Evolutionary conservation across 257 asterid species (phyloP), one percentile per base, ranked within the genome.

Genomic region (Cynanchum wilfordii): DNA sequence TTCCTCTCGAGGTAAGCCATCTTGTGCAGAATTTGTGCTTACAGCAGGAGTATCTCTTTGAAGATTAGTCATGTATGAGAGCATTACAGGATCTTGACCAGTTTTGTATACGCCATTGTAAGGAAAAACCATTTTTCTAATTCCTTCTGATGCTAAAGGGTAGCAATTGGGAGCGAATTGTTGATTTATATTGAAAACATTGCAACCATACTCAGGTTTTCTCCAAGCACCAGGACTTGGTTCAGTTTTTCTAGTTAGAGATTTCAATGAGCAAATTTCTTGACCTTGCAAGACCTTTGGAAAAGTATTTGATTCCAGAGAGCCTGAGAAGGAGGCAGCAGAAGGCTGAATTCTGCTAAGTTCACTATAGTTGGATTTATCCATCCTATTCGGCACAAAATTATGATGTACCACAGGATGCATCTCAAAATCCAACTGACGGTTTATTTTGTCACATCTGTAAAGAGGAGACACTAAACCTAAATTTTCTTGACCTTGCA

Each of bases 281-380:
- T 95, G 99, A 95, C 99, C 99, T 95, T 95, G 99, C 98, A 95
- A 95, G 98, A 95, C 99, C 98, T 84, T 89, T 72, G 97, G 96
- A 86, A 89, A 90, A 85, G 95, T 85, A 81, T 80, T 85, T 73
- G 97, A 83, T 85, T 95, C 98, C 98, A 85, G 81, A 87, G 89
- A 90, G 90, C 95, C 91, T 49, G 95, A 79, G 86, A 87, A 85
- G 79, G 87, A 76, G 72, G 89, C 52, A 36, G 93, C 52, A 36
- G 93, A 89, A 50, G 89, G 82, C 72, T 81, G 91, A 79, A 76
- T 87, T 75, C 88, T 83, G 82, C 82, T 76, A 57, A 84, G 84
- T 80, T 87, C 89, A 36, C 49, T 36, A 20, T 64, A 64, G 29
- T 75, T 79, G 49, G 80, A 71, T 77, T 84, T 88, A 44, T 84